phyloP scores from a whole-genome alignment of 164 flowering plant genomes.

The Kalanchoe fedtschenkoi region DNA sequence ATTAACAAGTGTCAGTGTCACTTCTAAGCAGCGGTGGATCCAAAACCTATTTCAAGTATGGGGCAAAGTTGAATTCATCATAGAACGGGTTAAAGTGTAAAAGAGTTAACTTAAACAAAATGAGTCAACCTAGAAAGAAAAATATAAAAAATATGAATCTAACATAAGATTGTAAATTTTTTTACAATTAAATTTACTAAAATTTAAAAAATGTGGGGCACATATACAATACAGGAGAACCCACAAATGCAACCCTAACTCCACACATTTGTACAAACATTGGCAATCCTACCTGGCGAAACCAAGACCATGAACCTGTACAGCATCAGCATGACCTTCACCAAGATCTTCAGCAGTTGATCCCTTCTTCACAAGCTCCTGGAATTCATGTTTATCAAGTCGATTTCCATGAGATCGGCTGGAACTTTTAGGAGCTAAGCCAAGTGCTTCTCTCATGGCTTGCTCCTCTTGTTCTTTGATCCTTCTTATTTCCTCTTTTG shows the following conservation, averaged over 20 bases:
- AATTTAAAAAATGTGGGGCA: too few species aligned
- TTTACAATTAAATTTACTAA: too few species aligned
- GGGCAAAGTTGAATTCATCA: too few species aligned
- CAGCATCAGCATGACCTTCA: conserved; percentile 89
- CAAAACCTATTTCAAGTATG: too few species aligned
- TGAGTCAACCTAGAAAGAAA: too few species aligned
- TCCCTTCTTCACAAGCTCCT: conserved; percentile 82
- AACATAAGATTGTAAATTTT: too few species aligned
- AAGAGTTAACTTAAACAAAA: too few species aligned
- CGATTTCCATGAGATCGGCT: conserved; percentile 64
- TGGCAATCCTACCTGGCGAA: conserved; percentile 45
- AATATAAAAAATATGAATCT: too few species aligned
- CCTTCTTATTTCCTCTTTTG: conserved; percentile 68
- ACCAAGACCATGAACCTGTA: conserved; percentile 82
- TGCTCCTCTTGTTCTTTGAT: conserved; percentile 93
- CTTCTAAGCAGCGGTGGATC: too few species aligned
- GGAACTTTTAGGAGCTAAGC: conserved; percentile 84
- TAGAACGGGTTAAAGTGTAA: too few species aligned
- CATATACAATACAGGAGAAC: too few species aligned
- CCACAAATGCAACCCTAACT: too few species aligned
- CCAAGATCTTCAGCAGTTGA: conserved; percentile 93
- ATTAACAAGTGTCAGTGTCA: background rate
- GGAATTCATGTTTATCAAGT: conserved; percentile 83
- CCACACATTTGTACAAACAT: background rate
- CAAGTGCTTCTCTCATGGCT: conserved; percentile 95